Base-by-base conservation (phyloP, 805 yeast species). In the Lipomyces japonicus region DNA sequence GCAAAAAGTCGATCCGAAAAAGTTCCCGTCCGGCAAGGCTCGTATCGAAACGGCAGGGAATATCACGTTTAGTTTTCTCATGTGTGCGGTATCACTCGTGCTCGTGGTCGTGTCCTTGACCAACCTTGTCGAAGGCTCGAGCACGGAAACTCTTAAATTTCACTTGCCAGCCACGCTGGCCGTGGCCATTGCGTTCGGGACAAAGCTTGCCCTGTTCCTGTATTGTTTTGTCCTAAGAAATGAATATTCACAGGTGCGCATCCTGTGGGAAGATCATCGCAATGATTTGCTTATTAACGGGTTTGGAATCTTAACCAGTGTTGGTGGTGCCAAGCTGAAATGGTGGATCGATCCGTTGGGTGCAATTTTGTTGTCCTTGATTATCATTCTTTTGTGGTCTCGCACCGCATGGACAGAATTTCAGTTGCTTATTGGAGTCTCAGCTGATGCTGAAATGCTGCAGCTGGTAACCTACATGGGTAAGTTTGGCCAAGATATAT, bases 331-430 rank as follows among this genome's bases (percentile, higher is more conserved):
- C 34, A 43, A 43, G 28, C 21, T 43, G 23, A 28, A 19, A 4
- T 43, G 46, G 46, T 43, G 84, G 84, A 61, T 78, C 37, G 86
- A 80, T 65, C 77, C 85, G 2, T 52, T 73, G 10, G 84, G 86
- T 12, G 86, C 85, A 0, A 60, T 78, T 14, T 23, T 71, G 0
- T 68, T 80, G 42, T 78, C 82, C 12, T 36, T 72, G 2, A 79
- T 79, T 51, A 74, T 80, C 36, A 70, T 80, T 4, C 44, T 65
- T 0, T 73, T 76, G 46, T 80, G 86, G 86, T 55, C 72, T 6
- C 44, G 53, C 21, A 77, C 69, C 0, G 80, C 81, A 1, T 72
- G 73, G 50, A 82, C 75, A 41, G 85, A 80, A 58, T 77, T 81
- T 24, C 75, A 75, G 51, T 79, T 80, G 57, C 67, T 81, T 50